Conservation (phyloP, 202 grass and related monocot species). For the Digitaria exilis region DNA sequence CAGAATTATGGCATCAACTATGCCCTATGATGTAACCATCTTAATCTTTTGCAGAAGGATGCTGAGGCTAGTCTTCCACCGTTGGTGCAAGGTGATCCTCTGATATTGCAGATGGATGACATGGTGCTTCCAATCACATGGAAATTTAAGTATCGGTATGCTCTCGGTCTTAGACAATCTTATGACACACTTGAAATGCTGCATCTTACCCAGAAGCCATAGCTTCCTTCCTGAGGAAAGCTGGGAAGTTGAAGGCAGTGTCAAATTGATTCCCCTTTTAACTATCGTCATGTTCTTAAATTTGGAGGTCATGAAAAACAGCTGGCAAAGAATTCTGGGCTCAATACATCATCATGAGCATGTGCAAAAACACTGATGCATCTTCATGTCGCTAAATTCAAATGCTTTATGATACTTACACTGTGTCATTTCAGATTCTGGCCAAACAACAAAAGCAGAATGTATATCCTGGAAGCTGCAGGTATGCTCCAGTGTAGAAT, state of each 20-base stretch:
- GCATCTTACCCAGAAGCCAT: slow-evolving; percentile 2
- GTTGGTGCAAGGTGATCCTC: slow-evolving; percentile 71
- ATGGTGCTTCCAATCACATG: slow-evolving; percentile 67
- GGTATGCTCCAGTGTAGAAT: slow-evolving; percentile 45
- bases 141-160: slow-evolving; percentile 95
- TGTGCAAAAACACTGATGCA: slow-evolving; percentile 15
- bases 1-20: slow-evolving; percentile 22
- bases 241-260: neutral
- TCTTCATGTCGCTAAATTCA: neutral
- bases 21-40: neutral
- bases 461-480: slow-evolving; percentile 95
- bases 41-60: slow-evolving; percentile 65
- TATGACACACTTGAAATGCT: neutral
- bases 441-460: slow-evolving; percentile 98
- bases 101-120: slow-evolving; percentile 81
- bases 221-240: slow-evolving; percentile 27
- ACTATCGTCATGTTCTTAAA: neutral
- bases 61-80: slow-evolving; percentile 86
- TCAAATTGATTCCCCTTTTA: neutral
- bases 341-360: slow-evolving; percentile 1
- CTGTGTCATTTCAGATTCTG: slow-evolving; percentile 66
- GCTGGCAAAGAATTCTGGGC: neutral
- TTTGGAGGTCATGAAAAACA: slow-evolving; percentile 1
- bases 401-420: slow-evolving; percentile 15
- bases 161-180: slow-evolving; percentile 3